Percentiles rank a stretch among this genome's conserved stretches.
Conservation (phyloP, 257 asterid genomes). For the Solanum bulbocastanum region DNA sequence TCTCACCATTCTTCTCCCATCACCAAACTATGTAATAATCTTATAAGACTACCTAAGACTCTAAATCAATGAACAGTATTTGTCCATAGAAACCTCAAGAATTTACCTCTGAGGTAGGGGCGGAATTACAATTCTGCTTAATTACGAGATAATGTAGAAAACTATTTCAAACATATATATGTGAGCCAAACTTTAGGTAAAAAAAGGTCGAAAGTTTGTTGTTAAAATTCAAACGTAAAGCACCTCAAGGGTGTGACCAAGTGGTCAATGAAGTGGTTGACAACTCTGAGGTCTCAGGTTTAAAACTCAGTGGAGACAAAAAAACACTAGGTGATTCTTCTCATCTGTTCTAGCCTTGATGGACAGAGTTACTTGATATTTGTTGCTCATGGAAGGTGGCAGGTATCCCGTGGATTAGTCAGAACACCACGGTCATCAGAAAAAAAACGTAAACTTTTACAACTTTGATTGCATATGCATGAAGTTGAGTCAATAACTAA, state of each 20-base stretch:
- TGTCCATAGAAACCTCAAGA: background rate
- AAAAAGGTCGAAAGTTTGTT: background rate
- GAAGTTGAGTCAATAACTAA: background rate
- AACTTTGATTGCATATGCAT: background rate
- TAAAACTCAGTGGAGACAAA: background rate
- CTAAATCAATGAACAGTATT: background rate
- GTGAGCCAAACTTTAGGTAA: background rate
- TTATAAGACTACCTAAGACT: background rate
- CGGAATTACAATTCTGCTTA: background rate
- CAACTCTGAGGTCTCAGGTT: background rate
- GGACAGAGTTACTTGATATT: background rate
- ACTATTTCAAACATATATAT: too few relatives aligned
- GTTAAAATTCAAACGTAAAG: background rate
- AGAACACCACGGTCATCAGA: background rate
- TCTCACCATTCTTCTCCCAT: background rate
- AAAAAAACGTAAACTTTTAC: background rate
- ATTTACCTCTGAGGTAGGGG: background rate
- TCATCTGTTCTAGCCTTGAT: background rate
- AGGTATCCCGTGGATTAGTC: background rate
- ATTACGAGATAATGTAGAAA: too few relatives aligned
- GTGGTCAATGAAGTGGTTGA: background rate
- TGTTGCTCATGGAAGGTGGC: background rate
- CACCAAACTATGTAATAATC: background rate
- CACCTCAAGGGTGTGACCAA: too few relatives aligned
- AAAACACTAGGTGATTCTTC: background rate